Evolutionary conservation across 768 basidiomycete genomes (phyloP), one percentile per base, ranked within the genome.

Genomic region (Naematelia aurantialba): DNA sequence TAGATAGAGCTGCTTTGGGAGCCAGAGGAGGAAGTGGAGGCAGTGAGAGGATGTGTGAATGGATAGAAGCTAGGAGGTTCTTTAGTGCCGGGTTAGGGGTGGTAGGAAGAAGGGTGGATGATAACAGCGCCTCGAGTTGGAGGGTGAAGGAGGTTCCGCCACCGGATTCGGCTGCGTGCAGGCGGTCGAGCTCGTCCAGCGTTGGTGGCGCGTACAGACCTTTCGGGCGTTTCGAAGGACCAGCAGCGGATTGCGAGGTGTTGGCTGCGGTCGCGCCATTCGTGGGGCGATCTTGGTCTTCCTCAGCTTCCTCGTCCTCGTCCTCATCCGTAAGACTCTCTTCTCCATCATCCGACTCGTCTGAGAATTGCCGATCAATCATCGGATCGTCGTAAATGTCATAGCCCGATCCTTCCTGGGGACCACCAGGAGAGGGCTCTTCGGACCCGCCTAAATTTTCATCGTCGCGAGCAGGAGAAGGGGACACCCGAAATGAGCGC

Each of bases 111-210:
- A 75, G 45, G 1, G 72, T 77, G 2, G 74, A 72, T 13, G 58
- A 46, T 13, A 77, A 59, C 21, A 77, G 53, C 2, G 74, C 72
- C n/a, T 68, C 67, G 47, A 88, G 88, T 82, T 92, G 89, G 8
- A 93, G 81, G 66, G 89, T 89, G 80, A 93, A 92, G 1, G 87
- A 83, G 55, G 81, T 86, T 0, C 89, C 91, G 0, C 63, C 68
- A 2, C 64, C 58, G 31, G 65, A 45, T 31, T 61, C 57, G 24
- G 59, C 62, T 45, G 61, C 19, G 19, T 49, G 55, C 2, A 70
- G 60, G 1, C 50, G 52, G 21, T 68, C 65, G 31, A 70, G 47
- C 51, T 70, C 69, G 12, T 59, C 57, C 19, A 67, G 25, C 0
- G 78, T 79, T 1, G 78, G 78, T 1, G 77, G 69, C 19, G 69